Conservation (phyloP, 2,329 filamentous ascomycete species). For the Ophiostoma tasmaniense region DNA sequence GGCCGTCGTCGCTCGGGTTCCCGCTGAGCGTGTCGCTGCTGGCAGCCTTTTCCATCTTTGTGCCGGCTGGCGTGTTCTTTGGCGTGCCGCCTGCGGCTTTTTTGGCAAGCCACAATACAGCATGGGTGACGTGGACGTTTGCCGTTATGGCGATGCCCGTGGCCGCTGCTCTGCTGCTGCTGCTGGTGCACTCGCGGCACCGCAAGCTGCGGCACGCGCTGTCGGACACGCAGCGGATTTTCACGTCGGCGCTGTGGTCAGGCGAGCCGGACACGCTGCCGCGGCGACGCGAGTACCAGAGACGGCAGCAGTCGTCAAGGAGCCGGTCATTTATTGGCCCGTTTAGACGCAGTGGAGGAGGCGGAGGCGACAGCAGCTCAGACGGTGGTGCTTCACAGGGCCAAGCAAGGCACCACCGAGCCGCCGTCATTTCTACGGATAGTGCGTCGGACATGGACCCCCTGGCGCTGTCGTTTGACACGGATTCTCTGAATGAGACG, state of each 20-base stretch:
- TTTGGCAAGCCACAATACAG: conserved; percentile 54
- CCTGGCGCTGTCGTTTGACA: conserved; percentile 3
- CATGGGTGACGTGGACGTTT: conserved; percentile 63
- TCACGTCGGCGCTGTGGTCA: conserved; percentile 58
- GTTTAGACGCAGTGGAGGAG: background rate
- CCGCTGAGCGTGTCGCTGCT: conserved; percentile 55
- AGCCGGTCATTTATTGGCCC: background rate
- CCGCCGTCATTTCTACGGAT: background rate
- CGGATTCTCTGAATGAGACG: background rate
- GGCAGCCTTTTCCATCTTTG: conserved; percentile 49
- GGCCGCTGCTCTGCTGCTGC: conserved; percentile 55
- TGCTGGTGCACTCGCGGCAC: conserved; percentile 56
- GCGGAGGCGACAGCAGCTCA: background rate
- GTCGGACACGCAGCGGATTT: conserved; percentile 59
- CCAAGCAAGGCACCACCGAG: background rate
- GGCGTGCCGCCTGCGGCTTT: conserved; percentile 43
- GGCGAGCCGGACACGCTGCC: conserved; percentile 44
- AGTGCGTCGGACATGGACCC: background rate
- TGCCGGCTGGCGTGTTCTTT: conserved; percentile 50
- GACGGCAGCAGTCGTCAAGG: conserved; percentile 4
- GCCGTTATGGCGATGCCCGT: conserved; percentile 62
- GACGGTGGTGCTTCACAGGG: background rate
- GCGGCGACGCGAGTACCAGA: conserved; percentile 18
- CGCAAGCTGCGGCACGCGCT: conserved; percentile 51
- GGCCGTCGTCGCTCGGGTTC: conserved; percentile 56